phyloP scores from a whole-genome alignment of 306 rosid species.

The Fragaria iinumae region DNA sequence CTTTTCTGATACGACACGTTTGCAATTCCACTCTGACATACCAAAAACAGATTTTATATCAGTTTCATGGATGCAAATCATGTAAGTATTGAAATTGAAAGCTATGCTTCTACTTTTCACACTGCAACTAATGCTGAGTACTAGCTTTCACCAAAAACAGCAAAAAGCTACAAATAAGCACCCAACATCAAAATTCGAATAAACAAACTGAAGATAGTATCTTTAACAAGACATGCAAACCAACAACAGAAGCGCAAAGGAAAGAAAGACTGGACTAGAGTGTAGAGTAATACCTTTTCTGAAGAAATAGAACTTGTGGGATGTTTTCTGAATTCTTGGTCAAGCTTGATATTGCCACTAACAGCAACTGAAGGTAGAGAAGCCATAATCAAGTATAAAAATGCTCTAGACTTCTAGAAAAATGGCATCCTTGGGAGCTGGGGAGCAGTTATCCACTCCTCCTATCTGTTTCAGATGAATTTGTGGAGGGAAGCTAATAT shows the following conservation, averaged over 20 bases:
- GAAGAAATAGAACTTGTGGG: conserved; percentile 34
- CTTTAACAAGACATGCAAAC: neutral
- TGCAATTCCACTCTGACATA: conserved; percentile 51
- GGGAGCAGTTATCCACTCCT: conserved; percentile 18
- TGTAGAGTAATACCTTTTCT: conserved; percentile 48
- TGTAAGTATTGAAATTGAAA: neutral
- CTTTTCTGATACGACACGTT: conserved; percentile 53
- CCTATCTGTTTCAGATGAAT: conserved; percentile 17
- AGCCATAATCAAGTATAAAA: conserved; percentile 46
- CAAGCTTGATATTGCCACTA: conserved; percentile 55
- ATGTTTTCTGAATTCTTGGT: conserved; percentile 50
- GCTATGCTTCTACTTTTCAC: neutral
- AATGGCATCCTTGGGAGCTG: neutral
- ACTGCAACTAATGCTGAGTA: neutral
- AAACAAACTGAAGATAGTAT: neutral
- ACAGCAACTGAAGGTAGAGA: conserved; percentile 60
- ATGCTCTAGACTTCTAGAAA: neutral
- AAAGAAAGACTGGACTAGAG: neutral
- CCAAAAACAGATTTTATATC: neutral
- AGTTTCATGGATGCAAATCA: no score
- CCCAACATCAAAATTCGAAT: neutral
- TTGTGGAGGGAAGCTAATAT: conserved; percentile 30
- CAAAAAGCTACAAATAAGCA: neutral
- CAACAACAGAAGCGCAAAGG: neutral
- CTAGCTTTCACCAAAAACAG: neutral